Evolutionary conservation across 75 land plant species (phyloP).

Genomic region (Picea glauca): DNA sequence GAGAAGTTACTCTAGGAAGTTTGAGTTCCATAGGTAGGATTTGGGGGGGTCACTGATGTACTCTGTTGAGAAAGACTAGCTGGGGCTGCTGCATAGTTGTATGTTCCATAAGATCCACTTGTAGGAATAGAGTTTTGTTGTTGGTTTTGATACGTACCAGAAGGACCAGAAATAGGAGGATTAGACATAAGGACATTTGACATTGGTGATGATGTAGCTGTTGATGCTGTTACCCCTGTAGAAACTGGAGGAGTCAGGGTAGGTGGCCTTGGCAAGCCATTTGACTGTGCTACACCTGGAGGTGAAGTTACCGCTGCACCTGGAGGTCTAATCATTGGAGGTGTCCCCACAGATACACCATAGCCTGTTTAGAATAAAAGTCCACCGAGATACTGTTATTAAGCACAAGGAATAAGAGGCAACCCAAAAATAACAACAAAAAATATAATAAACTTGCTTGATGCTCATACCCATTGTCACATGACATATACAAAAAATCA

Average conservation of each 20-base stretch:
- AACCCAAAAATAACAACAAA: no score
- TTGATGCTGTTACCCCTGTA: conserved; percentile 4
- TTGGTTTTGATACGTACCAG: conserved; percentile 10
- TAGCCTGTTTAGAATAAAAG: background rate
- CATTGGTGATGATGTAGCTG: background rate
- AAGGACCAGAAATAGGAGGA: conserved; percentile 4
- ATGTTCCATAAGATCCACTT: conserved; percentile 11
- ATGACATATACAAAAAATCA: no score
- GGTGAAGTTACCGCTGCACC: conserved; percentile 3
- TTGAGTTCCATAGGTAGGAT: background rate
- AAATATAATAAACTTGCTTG: no score
- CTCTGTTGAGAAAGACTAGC: background rate
- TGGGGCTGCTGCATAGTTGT: conserved; percentile 8
- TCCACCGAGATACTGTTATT: no score
- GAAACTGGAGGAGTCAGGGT: conserved; percentile 13
- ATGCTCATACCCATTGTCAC: no score
- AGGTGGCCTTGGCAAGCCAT: conserved; percentile 13
- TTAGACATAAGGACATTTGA: conserved; percentile 11
- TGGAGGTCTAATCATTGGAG: conserved; percentile 11
- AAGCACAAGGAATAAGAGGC: no score
- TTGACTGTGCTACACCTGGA: conserved; percentile 15
- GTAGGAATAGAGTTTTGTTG: conserved; percentile 10
- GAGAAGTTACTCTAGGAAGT: background rate
- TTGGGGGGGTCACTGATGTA: background rate
- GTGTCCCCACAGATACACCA: background rate